Base-by-base conservation (phyloP, 805 yeast genomes). In the Kluyveromyces aestuarii region DNA sequence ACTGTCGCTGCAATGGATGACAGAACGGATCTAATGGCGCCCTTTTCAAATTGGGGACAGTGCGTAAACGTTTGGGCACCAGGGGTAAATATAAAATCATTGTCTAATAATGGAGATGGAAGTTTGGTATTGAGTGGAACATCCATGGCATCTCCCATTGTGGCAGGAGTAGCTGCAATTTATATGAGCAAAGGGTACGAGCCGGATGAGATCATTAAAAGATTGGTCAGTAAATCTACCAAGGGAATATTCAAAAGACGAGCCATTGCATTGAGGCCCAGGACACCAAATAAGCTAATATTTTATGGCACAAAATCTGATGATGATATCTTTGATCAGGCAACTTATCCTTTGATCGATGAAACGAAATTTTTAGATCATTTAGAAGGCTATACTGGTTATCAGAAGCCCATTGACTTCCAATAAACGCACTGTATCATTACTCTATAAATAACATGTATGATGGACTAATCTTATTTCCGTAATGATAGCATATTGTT, bases 1-100 rank as follows among this genome's bases (percentile, higher is more conserved):
- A 81, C 95, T 0, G 95, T 90, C 8, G 97, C 96, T 1, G 95
- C 96, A 3, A 79, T 89, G 45, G 91, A 88, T 59, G 96, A 87
- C 60, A 61, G 74, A 17, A 73, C 73, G 6, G 95, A 87, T 56
- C 56, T 72, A 2, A 71, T 89, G 36, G 95, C 97, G 0, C 60
- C 75, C 11, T 90, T 91, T 58, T 78, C 93, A n/a, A 90, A 91
- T 61, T 87, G 90, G 89, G 97, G 98, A 0, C 71, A 73, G n/a
- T 91, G 97, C 64, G 95, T 90, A 8, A 88, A 87, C 59, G 72
- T 87, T 1, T 84, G 86, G 66, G 88, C 96, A 0, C 79, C 91
- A 44, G 98, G 98, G 0, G 82, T 81, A 0, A 69, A 70, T 14
- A 82, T 88, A 2, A 68, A 72, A 27, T 82, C 90, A 48, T 71